Percentiles rank a stretch among this genome's conserved stretches.
Evolutionary conservation across 164 flowering plant genomes (phyloP).

Genomic region (Stephania japonica): DNA sequence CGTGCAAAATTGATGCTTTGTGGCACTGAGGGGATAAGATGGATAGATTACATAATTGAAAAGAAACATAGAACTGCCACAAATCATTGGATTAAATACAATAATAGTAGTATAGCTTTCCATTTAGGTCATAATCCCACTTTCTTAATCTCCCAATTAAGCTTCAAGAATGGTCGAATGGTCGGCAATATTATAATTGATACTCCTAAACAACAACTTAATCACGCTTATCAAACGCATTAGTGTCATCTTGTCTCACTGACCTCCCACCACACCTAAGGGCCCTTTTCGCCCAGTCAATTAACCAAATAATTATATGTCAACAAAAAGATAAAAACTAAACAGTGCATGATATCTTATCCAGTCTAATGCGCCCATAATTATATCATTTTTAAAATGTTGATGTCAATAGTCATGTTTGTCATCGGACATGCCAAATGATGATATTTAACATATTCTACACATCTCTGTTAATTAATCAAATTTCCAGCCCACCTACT

Average conservation of each 20-base stretch:
- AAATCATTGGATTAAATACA: constrained; percentile 18
- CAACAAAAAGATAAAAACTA: neutral
- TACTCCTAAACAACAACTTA: neutral
- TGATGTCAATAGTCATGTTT: neutral
- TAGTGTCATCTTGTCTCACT: neutral
- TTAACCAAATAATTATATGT: neutral
- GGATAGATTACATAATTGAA: neutral
- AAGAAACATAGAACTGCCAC: neutral
- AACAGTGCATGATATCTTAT: no score
- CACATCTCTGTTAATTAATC: neutral
- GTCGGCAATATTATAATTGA: constrained; percentile 6
- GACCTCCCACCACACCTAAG: constrained; percentile 1
- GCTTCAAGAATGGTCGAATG: constrained; percentile 4
- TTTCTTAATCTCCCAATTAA: constrained; percentile 12
- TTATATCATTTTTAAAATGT: no score
- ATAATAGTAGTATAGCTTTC: constrained; percentile 12
- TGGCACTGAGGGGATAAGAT: constrained; percentile 1
- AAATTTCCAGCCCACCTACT: neutral
- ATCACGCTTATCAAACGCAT: neutral
- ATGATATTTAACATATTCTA: no score
- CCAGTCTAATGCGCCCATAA: no score
- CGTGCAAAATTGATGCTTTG: neutral
- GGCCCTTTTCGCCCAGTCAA: neutral
- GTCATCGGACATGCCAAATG: neutral
- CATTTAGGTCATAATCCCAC: constrained; percentile 12